Percentiles rank a stretch among this genome's conserved stretches.
These are phyloP conservation scores for Suaeda aralocaspica DNA, from an alignment of 148 eudicot species.

Conservation along the genomic window DNA sequence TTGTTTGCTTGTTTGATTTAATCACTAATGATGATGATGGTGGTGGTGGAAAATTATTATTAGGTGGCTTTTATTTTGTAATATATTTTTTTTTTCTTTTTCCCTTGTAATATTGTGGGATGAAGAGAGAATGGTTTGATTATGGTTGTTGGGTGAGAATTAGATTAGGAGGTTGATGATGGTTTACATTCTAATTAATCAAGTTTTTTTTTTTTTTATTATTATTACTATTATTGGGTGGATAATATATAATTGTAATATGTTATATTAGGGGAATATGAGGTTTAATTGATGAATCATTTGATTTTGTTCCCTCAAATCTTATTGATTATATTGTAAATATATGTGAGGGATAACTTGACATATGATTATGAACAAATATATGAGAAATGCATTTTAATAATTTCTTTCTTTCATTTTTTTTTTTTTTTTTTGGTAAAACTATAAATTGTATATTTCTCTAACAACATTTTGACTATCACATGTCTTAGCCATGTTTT, in stretches of 20 bases:
- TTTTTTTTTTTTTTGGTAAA: not conserved
- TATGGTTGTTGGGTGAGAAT: conserved; percentile 16
- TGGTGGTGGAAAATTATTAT: conserved; percentile 17
- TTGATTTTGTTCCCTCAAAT: conserved; percentile 20
- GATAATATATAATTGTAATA: conserved; percentile 7
- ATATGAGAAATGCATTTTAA: conserved; percentile 13
- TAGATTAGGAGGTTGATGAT: conserved; percentile 15
- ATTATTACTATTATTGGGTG: conserved; percentile 8
- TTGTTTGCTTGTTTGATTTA: conserved; percentile 18
- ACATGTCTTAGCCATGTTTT: conserved; percentile 26
- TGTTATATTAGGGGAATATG: conserved; percentile 8
- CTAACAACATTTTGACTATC: not conserved
- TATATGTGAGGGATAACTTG: conserved; percentile 18
- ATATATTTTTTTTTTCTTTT: too few relatives aligned
- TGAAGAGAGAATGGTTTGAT: conserved; percentile 16
- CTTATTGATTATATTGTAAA: conserved; percentile 23
- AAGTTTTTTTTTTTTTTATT: conserved; percentile 11
- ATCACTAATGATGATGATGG: conserved; percentile 14
- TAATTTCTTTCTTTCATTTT: not conserved
- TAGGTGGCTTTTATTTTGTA: conserved; percentile 3
- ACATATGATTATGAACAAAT: conserved; percentile 19
- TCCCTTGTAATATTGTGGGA: conserved; percentile 8
- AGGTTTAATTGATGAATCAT: conserved; percentile 9
- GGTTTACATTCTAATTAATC: not conserved
- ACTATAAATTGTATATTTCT: not conserved